Evolutionary conservation across 345 rosid genomes (phyloP), one percentile per base, ranked within the genome.

Genomic region (Gossypium raimondii): DNA sequence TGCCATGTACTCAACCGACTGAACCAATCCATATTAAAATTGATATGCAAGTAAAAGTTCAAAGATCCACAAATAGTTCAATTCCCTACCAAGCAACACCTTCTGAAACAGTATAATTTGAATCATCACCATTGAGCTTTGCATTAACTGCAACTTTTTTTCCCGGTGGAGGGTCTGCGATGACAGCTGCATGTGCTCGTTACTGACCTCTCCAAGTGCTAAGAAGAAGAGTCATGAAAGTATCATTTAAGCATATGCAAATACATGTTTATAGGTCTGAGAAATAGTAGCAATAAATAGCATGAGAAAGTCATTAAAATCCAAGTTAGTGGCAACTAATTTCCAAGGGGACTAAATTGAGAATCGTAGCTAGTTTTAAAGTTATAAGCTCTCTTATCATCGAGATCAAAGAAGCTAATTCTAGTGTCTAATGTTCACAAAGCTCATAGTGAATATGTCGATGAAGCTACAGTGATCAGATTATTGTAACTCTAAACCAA

Each of bases 371-470:
- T 61, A 27, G 66, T 27, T 6, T 13, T 60, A 7, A 60, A 60
- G 43, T 27, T 27, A 10, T 61, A 29, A 6, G 16, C 43, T 13
- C 34, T 29, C 66, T 27, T 5, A 61, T 60, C 18, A 29, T 27
- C 10, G 5, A 4, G 34, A 16, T 7, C 66, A 27, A 27, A 27
- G 10, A 61, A 16, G 34, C 18, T 27, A 61, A 61, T 61, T 61
- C 66, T 61, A 27, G 66, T 61, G 29, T 61, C 66, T 22, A 7
- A 61, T 61, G 66, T 50, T 25, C 29, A 38, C n/a, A 60, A 60
- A 25, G 7, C 16, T 13, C 0, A 17, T 12, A 27, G 14, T 14
- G 18, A 27, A 12, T 25, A 11, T 2, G 1, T 18, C 0, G n/a
- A 45, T 47, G 34, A 45, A 45, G 18, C 47, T 44, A 20, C 68